These are phyloP conservation scores for Geosiphon pyriformis DNA, from an alignment of 192 early-diverging fungal genomes.

Conservation along the genomic window DNA sequence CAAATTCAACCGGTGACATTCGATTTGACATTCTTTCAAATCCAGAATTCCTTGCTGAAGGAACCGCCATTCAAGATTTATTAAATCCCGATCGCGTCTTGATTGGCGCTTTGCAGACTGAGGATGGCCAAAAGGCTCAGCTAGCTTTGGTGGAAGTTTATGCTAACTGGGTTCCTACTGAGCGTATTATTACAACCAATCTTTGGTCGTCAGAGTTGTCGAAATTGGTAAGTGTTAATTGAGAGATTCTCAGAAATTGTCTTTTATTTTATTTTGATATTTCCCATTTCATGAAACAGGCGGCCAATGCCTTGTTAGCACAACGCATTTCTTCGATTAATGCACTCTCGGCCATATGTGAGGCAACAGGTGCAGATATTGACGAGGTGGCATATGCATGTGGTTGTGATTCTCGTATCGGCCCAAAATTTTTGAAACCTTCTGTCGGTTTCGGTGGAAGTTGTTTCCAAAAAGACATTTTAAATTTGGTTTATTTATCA, in stretches of 20 bases:
- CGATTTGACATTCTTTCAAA: slow-evolving; percentile 86
- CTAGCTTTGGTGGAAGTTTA: slow-evolving; percentile 72
- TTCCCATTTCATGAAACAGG: slow-evolving; percentile 38
- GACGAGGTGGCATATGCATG: slow-evolving; percentile 88
- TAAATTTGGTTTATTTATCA: slow-evolving; percentile 85
- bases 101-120: slow-evolving; percentile 74
- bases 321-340: slow-evolving; percentile 93
- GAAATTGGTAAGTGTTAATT: slow-evolving; percentile 62
- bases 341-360: slow-evolving; percentile 84
- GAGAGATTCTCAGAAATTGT: not conserved
- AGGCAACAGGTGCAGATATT: slow-evolving; percentile 86
- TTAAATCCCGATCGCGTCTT: slow-evolving; percentile 84
- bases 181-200: slow-evolving; percentile 84
- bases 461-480: slow-evolving; percentile 94
- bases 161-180: slow-evolving; percentile 76
- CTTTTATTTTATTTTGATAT: not conserved
- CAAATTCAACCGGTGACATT: slow-evolving; percentile 62
- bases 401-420: slow-evolving; percentile 80
- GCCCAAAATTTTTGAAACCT: slow-evolving; percentile 84
- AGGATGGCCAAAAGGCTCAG: slow-evolving; percentile 71
- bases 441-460: slow-evolving; percentile 92
- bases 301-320: slow-evolving; percentile 89
- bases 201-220: slow-evolving; percentile 94
- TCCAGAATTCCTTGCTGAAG: slow-evolving; percentile 95
- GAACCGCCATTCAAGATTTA: slow-evolving; percentile 81